Conservation (phyloP, 2,329 filamentous ascomycete genomes). For the Teratosphaeria gauchensis region DNA sequence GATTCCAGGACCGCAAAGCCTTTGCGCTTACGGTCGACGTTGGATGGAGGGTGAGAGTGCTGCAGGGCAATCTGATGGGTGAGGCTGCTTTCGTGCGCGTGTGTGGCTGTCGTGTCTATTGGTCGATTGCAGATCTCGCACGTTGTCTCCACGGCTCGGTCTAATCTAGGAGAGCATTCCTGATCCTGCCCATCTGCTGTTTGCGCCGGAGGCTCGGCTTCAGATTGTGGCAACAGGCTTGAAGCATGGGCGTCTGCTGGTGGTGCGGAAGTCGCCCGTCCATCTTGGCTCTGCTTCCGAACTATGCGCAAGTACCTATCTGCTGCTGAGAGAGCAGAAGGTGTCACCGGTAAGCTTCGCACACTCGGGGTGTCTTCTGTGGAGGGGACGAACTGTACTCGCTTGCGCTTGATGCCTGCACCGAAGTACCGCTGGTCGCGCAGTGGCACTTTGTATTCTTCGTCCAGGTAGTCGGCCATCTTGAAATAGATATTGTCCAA, state of each 20-base stretch:
- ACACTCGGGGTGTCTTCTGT: conserved; percentile 3
- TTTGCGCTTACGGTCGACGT: conserved; percentile 60
- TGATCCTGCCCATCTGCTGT: neutral
- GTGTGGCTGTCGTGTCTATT: conserved; percentile 12
- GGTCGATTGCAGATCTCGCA: conserved; percentile 30
- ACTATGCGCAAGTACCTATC: conserved; percentile 61
- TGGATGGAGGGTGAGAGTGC: conserved; percentile 63
- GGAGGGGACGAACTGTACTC: conserved; percentile 50
- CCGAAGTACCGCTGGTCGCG: conserved; percentile 52
- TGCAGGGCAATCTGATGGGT: conserved; percentile 61
- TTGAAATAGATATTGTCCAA: neutral
- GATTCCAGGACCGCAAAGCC: conserved; percentile 56
- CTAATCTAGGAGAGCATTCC: neutral
- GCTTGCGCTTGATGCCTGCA: conserved; percentile 53
- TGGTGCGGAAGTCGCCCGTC: neutral
- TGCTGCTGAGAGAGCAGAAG: conserved; percentile 24
- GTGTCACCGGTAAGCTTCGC: conserved; percentile 8
- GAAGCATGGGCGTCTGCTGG: neutral
- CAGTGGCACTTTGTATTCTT: conserved; percentile 50
- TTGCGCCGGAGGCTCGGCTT: neutral
- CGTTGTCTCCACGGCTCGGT: conserved; percentile 8
- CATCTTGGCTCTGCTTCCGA: conserved; percentile 33
- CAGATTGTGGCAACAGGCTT: neutral
- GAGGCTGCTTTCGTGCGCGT: conserved; percentile 50
- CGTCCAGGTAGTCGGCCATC: conserved; percentile 25